Conservation (phyloP, 441 rosid genomes). For the Bocquillonia castaneifolia region DNA sequence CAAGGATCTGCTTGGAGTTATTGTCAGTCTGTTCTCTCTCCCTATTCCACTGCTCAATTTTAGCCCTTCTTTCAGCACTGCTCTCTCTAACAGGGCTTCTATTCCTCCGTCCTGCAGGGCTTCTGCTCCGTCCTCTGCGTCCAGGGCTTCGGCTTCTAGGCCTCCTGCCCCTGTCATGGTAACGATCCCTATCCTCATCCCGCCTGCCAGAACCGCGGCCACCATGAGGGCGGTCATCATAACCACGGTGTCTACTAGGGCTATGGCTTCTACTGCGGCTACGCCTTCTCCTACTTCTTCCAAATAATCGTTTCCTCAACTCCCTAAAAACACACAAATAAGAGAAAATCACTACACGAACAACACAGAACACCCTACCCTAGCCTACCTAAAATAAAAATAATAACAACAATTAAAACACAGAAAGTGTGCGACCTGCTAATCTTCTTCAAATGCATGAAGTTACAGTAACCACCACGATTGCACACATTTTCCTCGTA, state of each 20-base stretch:
- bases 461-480: constrained; percentile 65
- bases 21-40: constrained; percentile 39
- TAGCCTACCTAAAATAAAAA: no score
- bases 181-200: constrained; percentile 39
- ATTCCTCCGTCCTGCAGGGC: constrained; percentile 46
- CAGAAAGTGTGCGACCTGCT: constrained; percentile 36
- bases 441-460: constrained; percentile 62
- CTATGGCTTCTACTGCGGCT: constrained; percentile 53
- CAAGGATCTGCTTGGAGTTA: constrained; percentile 19
- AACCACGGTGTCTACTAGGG: constrained; percentile 36
- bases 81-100: constrained; percentile 47
- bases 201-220: constrained; percentile 36
- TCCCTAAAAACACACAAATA: constrained; percentile 32
- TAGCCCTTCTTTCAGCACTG: constrained; percentile 56
- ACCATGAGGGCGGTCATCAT: constrained; percentile 32
- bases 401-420: no score
- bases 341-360: background rate
- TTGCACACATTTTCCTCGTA: constrained; percentile 76
- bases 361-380: no score
- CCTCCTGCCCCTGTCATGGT: constrained; percentile 45
- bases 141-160: constrained; percentile 51
- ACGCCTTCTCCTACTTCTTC: constrained; percentile 43
- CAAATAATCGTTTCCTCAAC: constrained; percentile 46
- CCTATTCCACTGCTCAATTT: constrained; percentile 62
- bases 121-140: constrained; percentile 37